A percentile compares a stretch with the other conserved stretches of the same genome.
Conservation (phyloP, 371 early-diverging fungal genomes). For the Dichotomocladium elegans region DNA sequence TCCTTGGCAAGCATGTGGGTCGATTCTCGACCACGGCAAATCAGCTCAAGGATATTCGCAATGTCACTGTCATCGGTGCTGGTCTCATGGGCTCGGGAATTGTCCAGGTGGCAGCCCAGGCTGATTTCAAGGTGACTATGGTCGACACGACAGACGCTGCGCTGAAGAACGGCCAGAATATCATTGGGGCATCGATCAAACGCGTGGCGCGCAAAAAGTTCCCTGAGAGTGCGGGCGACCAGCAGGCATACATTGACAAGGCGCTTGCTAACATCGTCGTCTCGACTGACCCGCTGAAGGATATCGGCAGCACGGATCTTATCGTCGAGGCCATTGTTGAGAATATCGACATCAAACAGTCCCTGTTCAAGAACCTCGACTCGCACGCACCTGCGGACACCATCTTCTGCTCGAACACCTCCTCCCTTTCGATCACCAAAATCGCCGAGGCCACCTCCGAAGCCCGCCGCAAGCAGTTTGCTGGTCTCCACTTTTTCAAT, state of each 20-base stretch:
- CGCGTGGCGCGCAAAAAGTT: conserved; percentile 90
- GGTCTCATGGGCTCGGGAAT: conserved; percentile 96
- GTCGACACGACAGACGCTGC: conserved; percentile 77
- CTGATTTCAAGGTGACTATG: conserved; percentile 80
- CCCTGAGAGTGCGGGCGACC: conserved; percentile 63
- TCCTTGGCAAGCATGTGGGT: background rate
- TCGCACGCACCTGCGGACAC: conserved; percentile 66
- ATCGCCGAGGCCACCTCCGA: conserved; percentile 71
- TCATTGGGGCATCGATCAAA: conserved; percentile 75
- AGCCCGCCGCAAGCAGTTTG: conserved; percentile 59
- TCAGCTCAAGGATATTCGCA: conserved; percentile 39
- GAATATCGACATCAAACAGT: conserved; percentile 83
- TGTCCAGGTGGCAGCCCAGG: conserved; percentile 89
- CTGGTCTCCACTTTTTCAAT: conserved; percentile 96
- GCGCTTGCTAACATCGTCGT: conserved; percentile 61
- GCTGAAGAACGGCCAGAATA: conserved; percentile 72
- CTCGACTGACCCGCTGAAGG: conserved; percentile 60
- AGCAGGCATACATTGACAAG: conserved; percentile 59
- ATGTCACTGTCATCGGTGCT: conserved; percentile 73
- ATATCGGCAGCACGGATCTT: conserved; percentile 59
- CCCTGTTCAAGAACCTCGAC: conserved; percentile 71
- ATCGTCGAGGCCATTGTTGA: conserved; percentile 96
- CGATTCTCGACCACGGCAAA: conserved; percentile 21
- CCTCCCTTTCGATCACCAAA: conserved; percentile 77
- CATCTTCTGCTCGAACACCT: conserved; percentile 91